These are phyloP conservation scores for Skeletonema marinoi DNA, from an alignment of 108 stramenopile species.

Conservation along the genomic window DNA sequence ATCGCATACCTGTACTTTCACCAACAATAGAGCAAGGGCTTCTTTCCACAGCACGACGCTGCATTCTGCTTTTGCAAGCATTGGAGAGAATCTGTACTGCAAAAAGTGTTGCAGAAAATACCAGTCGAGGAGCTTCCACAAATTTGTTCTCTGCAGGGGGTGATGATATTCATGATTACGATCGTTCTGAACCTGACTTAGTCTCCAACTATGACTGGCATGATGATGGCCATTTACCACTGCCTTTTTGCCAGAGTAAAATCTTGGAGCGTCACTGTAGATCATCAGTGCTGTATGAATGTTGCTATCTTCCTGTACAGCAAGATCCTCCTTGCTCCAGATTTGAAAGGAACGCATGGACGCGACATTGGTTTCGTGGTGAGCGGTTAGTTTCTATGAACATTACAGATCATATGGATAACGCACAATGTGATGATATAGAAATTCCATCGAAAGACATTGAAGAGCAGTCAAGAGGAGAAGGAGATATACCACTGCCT, in stretches of 20 bases:
- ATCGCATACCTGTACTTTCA: slow-evolving; percentile 4
- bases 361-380: slow-evolving; percentile 28
- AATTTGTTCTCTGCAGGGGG: slow-evolving; percentile 22
- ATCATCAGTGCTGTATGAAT: slow-evolving; percentile 29
- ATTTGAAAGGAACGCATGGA: slow-evolving; percentile 35
- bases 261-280: background rate
- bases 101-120: slow-evolving; percentile 20
- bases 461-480: background rate
- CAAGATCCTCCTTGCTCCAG: slow-evolving; percentile 39
- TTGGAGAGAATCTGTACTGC: slow-evolving; percentile 34
- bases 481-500: background rate
- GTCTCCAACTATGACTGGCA: slow-evolving; percentile 45
- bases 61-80: slow-evolving; percentile 24
- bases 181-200: slow-evolving; percentile 24
- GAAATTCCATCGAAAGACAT: background rate
- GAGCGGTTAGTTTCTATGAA: slow-evolving; percentile 31
- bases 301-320: slow-evolving; percentile 22
- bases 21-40: slow-evolving; percentile 15
- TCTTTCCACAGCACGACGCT: slow-evolving; percentile 30
- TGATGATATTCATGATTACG: slow-evolving; percentile 49
- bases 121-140: background rate
- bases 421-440: background rate
- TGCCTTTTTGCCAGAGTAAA: slow-evolving; percentile 2
- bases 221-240: slow-evolving; percentile 46
- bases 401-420: slow-evolving; percentile 30